Evolutionary conservation across 1,284 basidiomycete species (phyloP).

Genomic region (Moesziomyces parantarcticus): DNA sequence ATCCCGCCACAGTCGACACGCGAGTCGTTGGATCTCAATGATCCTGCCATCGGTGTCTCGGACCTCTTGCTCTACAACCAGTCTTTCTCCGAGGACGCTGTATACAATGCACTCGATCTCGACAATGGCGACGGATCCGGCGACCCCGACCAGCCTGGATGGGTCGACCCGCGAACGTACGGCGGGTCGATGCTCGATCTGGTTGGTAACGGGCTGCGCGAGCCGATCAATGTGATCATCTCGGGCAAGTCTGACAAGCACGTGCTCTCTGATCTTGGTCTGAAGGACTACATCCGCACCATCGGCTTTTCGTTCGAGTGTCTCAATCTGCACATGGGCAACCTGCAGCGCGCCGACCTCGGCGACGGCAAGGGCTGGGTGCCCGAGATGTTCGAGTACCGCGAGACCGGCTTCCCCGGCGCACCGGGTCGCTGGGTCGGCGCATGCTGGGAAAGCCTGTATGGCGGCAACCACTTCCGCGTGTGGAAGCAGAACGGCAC

Average conservation of each 20-base stretch:
- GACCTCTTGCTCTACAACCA: constrained; percentile 34
- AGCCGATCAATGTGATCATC: constrained; percentile 88
- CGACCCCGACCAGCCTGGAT: constrained; percentile 43
- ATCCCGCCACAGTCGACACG: constrained; percentile 16
- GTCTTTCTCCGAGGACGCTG: constrained; percentile 38
- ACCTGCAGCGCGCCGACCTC: constrained; percentile 79
- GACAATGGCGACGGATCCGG: constrained; percentile 42
- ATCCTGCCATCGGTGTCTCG: constrained; percentile 17
- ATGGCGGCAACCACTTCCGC: constrained; percentile 68
- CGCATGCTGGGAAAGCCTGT: constrained; percentile 63
- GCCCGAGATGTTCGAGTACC: constrained; percentile 66
- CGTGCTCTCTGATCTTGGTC: constrained; percentile 79
- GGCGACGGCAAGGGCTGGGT: constrained; percentile 81
- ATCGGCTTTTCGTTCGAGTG: constrained; percentile 82
- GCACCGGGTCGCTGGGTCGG: constrained; percentile 66
- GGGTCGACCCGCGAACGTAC: constrained; percentile 50
- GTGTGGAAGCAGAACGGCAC: constrained; percentile 69
- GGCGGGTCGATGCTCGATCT: constrained; percentile 62
- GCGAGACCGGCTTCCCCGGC: constrained; percentile 61
- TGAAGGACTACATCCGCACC: constrained; percentile 79
- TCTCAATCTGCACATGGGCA: constrained; percentile 81
- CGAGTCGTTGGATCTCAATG: constrained; percentile 32
- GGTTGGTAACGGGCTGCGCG: constrained; percentile 81
- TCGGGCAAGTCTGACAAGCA: constrained; percentile 80
- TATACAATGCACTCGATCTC: constrained; percentile 39